Evolutionary conservation across 345 rosid genomes (phyloP), one percentile per base, ranked within the genome.

Genomic region (Microcos paniculata): DNA sequence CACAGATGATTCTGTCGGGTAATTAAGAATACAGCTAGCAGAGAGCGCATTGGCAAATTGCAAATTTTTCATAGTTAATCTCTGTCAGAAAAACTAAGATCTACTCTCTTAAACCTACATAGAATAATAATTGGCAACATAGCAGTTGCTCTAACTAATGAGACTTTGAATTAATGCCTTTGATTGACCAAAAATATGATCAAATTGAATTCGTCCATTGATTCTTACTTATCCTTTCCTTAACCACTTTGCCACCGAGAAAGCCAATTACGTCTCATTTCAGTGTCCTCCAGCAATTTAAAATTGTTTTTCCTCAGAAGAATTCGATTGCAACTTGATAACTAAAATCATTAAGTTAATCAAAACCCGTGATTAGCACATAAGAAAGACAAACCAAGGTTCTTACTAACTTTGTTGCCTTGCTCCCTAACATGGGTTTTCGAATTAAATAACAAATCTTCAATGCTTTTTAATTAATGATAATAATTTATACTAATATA

Each of bases 191-290:
- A 23, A 56, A 40, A 62, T 63, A 63, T 63, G n/a, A 31, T 31
- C 8, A 6, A 33, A 6, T 58, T 33, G 45, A 63, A 31, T 35
- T 38, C 16, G 12, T 63, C 69, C 69, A 31, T 42, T 75, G 76
- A 75, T 64, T 64, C 78, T 19, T 51, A 5, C 53, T 51, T 64
- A 75, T 75, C 78, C 71, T 4, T 56, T 71, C 62, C 48, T 11
- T 33, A 53, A 71, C 74, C 53, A 55, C 74, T 55, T 43, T n/a
- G 9, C 51, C 23, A 16, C 0, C 1, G 55, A 45, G 35, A 8
- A 8, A 62, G 15, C 77, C 77, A 61, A 74, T 62, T 21, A 23
- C 38, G 35, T 10, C 56, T 31, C 59, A 19, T 63, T 49, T 40
- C 38, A 15, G 66, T 26, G 12, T 61, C 67, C 31, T 8, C 14